These are phyloP conservation scores for Phytophthora sp. DNA, from an alignment of 352 stramenopile genomes.

Conservation along the genomic window DNA sequence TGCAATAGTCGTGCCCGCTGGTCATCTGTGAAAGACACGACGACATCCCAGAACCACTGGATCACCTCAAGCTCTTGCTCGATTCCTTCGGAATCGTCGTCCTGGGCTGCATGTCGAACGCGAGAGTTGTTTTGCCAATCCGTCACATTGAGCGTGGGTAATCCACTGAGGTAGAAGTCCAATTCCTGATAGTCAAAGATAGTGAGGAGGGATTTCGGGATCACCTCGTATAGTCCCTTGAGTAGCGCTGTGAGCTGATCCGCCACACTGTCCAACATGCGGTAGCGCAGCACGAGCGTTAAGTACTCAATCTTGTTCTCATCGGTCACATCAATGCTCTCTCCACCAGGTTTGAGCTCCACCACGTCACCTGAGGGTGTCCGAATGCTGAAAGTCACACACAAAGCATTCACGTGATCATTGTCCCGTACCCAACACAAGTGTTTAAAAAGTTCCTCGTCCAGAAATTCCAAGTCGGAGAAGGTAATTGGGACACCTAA, in stretches of 20 bases:
- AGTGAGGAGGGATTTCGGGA: slow-evolving; percentile 88
- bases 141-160: slow-evolving; percentile 83
- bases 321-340: slow-evolving; percentile 92
- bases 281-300: slow-evolving; percentile 91
- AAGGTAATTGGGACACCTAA: slow-evolving; percentile 86
- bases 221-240: slow-evolving; percentile 92
- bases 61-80: slow-evolving; percentile 72
- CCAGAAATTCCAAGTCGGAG: slow-evolving; percentile 83
- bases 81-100: slow-evolving; percentile 59
- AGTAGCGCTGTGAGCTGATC: slow-evolving; percentile 92
- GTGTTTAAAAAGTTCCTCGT: slow-evolving; percentile 82
- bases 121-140: slow-evolving; percentile 89
- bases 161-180: slow-evolving; percentile 92
- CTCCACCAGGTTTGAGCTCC: slow-evolving; percentile 92
- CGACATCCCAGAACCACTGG: slow-evolving; percentile 92
- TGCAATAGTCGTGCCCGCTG: slow-evolving; percentile 96
- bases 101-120: slow-evolving; percentile 46
- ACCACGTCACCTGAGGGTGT: slow-evolving; percentile 66
- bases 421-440: slow-evolving; percentile 80
- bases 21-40: slow-evolving; percentile 87
- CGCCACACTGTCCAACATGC: slow-evolving; percentile 92
- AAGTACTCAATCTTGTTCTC: slow-evolving; percentile 97
- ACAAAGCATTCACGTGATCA: slow-evolving; percentile 69
- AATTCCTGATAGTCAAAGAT: slow-evolving; percentile 96
- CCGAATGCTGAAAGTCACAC: slow-evolving; percentile 78